Evolutionary conservation across 164 flowering plant genomes (phyloP).

Genomic region (Sedum album): DNA sequence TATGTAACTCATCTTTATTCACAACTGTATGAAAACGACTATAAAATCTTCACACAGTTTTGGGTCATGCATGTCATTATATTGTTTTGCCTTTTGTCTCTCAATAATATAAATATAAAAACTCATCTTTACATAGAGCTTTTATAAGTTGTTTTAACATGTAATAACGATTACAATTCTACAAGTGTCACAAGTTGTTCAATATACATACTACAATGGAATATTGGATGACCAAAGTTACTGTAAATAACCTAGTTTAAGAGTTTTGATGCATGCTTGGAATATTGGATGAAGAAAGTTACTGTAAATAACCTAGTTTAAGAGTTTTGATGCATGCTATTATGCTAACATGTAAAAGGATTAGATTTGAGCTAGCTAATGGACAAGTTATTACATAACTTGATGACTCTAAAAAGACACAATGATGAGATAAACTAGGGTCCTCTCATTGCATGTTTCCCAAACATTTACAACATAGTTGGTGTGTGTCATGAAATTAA

Average conservation of each 20-base stretch:
- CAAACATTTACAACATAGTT: not conserved
- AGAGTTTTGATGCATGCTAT: no score
- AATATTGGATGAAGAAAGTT: not conserved
- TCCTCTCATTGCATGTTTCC: not conserved
- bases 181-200: not conserved
- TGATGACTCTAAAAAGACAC: slow-evolving; percentile 1
- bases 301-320: not conserved
- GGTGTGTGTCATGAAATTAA: no score
- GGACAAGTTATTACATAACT: not conserved
- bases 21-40: not conserved
- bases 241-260: no score
- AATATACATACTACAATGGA: no score
- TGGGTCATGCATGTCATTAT: not conserved
- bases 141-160: not conserved
- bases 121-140: not conserved
- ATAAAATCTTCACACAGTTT: not conserved
- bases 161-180: not conserved
- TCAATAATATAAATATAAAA: no score
- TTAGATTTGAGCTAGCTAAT: not conserved
- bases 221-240: no score
- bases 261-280: not conserved
- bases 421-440: not conserved
- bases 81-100: not conserved
- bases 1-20: not conserved
- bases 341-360: not conserved